Evolutionary conservation across 768 basidiomycete species (phyloP).

Genomic region (Tulasnella sp.): DNA sequence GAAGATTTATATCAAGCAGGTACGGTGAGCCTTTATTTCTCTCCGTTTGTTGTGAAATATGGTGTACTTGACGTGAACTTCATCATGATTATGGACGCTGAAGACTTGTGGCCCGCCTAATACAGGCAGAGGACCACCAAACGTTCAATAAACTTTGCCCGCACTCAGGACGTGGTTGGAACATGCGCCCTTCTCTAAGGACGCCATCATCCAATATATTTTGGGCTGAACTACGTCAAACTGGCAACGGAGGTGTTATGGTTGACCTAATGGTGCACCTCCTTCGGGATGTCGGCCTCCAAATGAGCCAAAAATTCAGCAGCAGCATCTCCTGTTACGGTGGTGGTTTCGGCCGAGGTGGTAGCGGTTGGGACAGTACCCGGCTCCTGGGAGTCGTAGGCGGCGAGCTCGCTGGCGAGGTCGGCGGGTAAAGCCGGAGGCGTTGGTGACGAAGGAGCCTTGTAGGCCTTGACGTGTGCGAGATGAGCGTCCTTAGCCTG

Average conservation of each 20-base stretch:
- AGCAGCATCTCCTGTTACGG: conserved; percentile 52
- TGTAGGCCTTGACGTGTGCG: conserved; percentile 78
- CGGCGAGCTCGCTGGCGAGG: conserved; percentile 81
- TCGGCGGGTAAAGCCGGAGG: conserved; percentile 73
- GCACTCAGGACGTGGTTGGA: neutral
- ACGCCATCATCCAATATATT: neutral
- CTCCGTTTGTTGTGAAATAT: too few species aligned
- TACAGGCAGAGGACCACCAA: too few species aligned
- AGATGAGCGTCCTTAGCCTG: conserved; percentile 90
- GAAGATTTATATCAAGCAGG: too few species aligned
- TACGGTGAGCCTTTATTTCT: too few species aligned
- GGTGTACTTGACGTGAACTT: too few species aligned
- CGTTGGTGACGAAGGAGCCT: conserved; percentile 67
- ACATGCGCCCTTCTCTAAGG: neutral
- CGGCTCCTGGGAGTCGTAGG: conserved; percentile 82
- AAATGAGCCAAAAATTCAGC: conserved; percentile 76
- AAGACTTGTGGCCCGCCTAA: too few species aligned
- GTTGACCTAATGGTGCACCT: conserved; percentile 50
- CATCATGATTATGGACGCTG: too few species aligned
- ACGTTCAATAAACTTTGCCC: neutral
- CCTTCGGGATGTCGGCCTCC: conserved; percentile 74
- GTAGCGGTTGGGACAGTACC: conserved; percentile 39
- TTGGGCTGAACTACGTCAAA: neutral
- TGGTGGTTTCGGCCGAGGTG: conserved; percentile 38
- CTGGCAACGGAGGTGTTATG: neutral